Percentiles rank a stretch among this genome's conserved stretches.
These are phyloP conservation scores for Nasturtium officinale DNA, from an alignment of 345 rosid species.

Conservation along the genomic window DNA sequence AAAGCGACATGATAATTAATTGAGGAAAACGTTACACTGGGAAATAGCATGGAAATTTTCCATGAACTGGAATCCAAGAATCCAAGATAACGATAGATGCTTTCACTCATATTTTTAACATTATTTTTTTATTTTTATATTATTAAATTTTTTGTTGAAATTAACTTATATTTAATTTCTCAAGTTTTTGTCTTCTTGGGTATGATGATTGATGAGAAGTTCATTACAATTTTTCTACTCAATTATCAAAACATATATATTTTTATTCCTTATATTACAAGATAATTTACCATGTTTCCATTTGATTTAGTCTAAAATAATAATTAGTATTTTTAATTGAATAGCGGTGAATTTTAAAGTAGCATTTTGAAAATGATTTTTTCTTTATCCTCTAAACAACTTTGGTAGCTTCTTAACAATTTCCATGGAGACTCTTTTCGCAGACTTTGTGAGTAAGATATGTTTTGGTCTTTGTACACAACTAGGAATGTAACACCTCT, in stretches of 20 bases:
- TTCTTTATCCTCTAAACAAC: conserved; percentile 11
- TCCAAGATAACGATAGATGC: conserved; percentile 2
- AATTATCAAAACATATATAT: not conserved
- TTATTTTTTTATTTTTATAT: not conserved
- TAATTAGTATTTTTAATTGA: not conserved
- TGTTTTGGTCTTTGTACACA: conserved; percentile 32
- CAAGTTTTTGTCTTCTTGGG: not conserved
- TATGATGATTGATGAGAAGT: conserved; percentile 7
- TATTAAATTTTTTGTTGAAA: too few species aligned
- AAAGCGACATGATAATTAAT: conserved; percentile 22
- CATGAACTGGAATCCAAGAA: conserved; percentile 33
- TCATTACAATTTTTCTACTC: not conserved
- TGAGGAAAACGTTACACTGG: not conserved
- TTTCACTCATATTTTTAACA: conserved; percentile 24
- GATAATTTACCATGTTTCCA: not conserved
- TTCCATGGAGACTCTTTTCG: conserved; percentile 29
- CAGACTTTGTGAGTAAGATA: conserved; percentile 33
- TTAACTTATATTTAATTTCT: not conserved
- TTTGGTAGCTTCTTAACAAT: conserved; percentile 38
- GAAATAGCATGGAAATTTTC: conserved; percentile 42
- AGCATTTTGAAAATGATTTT: not conserved
- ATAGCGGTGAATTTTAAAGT: conserved; percentile 18
- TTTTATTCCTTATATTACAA: not conserved
- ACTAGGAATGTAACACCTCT: not conserved
- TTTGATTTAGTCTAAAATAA: not conserved